Evolutionary conservation across 768 basidiomycete species (phyloP).

Genomic region (Lentinula detonsa): DNA sequence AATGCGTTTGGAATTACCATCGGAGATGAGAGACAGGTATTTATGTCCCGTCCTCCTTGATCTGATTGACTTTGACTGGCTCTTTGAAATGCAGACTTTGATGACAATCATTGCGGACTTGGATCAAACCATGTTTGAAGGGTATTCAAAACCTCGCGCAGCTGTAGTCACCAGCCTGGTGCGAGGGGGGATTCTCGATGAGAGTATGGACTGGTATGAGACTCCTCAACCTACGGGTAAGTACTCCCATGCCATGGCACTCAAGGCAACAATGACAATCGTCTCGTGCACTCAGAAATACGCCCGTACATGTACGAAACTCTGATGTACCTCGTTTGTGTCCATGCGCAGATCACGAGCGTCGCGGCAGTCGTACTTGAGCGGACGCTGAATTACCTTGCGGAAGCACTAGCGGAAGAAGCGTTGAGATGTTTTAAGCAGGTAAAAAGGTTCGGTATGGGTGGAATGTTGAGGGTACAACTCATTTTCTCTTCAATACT

Average conservation of each 20-base stretch:
- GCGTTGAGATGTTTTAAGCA: slow-evolving; percentile 83
- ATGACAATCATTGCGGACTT: slow-evolving; percentile 75
- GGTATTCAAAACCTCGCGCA: slow-evolving; percentile 81
- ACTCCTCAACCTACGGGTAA: slow-evolving; percentile 87
- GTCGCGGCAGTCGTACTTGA: slow-evolving; percentile 77
- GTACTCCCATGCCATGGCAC: slow-evolving; percentile 12
- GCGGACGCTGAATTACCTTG: slow-evolving; percentile 73
- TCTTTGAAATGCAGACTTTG: slow-evolving; percentile 45
- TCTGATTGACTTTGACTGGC: neutral
- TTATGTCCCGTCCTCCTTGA: slow-evolving; percentile 8
- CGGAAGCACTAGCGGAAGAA: slow-evolving; percentile 79
- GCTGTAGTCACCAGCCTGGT: slow-evolving; percentile 60
- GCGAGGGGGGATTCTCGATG: slow-evolving; percentile 72
- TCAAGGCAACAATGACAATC: neutral
- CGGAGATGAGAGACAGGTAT: slow-evolving; percentile 65
- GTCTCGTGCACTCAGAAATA: slow-evolving; percentile 49
- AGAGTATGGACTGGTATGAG: slow-evolving; percentile 89
- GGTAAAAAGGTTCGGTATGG: slow-evolving; percentile 92
- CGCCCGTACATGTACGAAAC: slow-evolving; percentile 91
- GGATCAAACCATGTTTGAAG: slow-evolving; percentile 85
- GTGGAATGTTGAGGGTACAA: slow-evolving; percentile 89
- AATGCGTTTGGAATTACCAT: slow-evolving; percentile 67
- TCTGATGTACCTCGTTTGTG: slow-evolving; percentile 81
- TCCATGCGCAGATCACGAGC: slow-evolving; percentile 86
- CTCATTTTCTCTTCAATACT: slow-evolving; percentile 12